A percentile compares a stretch with the other conserved stretches of the same genome.
phyloP scores from a whole-genome alignment of 2,329 filamentous ascomycete genomes.

The Epichloe amarillans region DNA sequence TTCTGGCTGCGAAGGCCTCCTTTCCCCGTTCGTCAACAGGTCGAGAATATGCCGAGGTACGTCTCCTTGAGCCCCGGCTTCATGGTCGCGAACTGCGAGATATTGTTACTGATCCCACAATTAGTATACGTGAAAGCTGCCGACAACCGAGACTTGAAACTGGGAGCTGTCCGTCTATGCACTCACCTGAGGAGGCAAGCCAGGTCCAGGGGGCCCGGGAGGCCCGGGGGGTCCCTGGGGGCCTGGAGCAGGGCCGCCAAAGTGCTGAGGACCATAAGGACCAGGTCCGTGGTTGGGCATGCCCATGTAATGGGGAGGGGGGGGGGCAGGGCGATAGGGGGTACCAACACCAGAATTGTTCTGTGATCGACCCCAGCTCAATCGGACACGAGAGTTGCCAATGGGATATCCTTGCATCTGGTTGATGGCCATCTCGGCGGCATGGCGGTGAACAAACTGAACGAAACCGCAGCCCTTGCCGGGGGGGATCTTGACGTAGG shows the following conservation, averaged over 20 bases:
- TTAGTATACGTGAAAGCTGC: constrained; percentile 2
- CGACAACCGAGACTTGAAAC: not conserved
- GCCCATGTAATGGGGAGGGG: constrained; percentile 43
- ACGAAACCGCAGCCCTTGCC: constrained; percentile 99
- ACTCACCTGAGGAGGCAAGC: constrained; percentile 27
- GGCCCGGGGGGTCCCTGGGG: constrained; percentile 25
- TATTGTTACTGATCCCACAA: not conserved
- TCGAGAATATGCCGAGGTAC: not conserved
- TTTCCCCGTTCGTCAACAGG: not conserved
- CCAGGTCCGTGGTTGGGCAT: constrained; percentile 30
- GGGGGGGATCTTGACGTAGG: constrained; percentile 99
- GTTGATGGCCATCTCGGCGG: constrained; percentile 99
- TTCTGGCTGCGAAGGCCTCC: not conserved
- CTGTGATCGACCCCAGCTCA: constrained; percentile 95
- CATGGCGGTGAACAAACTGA: constrained; percentile 96
- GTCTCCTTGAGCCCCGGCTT: no score
- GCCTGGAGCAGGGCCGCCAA: constrained; percentile 22
- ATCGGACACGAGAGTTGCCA: constrained; percentile 91
- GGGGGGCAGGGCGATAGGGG: constrained; percentile 89
- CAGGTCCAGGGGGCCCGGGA: constrained; percentile 23
- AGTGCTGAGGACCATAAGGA: constrained; percentile 27
- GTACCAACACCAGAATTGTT: constrained; percentile 99
- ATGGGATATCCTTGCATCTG: constrained; percentile 99
- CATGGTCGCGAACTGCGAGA: no score
- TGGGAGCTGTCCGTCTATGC: not conserved